A percentile compares a stretch with the other conserved stretches of the same genome.
These are phyloP conservation scores for Phytomonas serpens DNA, from an alignment of 208 protist genomes.

Conservation along the genomic window DNA sequence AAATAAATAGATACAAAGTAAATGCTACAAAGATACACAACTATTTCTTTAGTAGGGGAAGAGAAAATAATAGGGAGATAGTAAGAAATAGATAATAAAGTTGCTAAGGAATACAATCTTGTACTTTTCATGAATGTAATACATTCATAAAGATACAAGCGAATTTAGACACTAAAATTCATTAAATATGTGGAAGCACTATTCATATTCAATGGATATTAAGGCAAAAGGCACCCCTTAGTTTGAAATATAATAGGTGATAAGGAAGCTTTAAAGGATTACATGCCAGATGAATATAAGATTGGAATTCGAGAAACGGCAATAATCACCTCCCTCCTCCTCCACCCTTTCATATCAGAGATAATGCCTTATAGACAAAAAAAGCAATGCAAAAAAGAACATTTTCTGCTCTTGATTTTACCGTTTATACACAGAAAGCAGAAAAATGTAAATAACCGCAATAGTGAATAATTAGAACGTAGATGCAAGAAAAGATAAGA, in stretches of 20 bases:
- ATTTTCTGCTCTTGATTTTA: not conserved
- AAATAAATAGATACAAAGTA: not conserved
- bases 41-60: not conserved
- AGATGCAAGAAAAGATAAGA: conserved; percentile 1
- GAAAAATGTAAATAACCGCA: conserved; percentile 9
- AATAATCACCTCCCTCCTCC: not conserved
- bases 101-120: not conserved
- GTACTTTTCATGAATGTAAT: not conserved
- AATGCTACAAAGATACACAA: not conserved
- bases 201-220: not conserved
- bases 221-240: not conserved
- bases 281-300: not conserved
- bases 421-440: not conserved
- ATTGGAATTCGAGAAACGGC: not conserved
- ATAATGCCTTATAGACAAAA: not conserved
- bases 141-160: not conserved
- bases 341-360: not conserved
- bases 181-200: not conserved
- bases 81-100: not conserved
- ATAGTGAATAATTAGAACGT: conserved; percentile 3
- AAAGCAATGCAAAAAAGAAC: not conserved
- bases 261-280: not conserved
- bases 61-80: not conserved
- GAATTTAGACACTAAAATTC: not conserved
- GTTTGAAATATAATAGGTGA: not conserved